Evolutionary conservation across 371 early-diverging fungal species (phyloP), one percentile per base, ranked within the genome.

Genomic region (Actinomucor elegans): DNA sequence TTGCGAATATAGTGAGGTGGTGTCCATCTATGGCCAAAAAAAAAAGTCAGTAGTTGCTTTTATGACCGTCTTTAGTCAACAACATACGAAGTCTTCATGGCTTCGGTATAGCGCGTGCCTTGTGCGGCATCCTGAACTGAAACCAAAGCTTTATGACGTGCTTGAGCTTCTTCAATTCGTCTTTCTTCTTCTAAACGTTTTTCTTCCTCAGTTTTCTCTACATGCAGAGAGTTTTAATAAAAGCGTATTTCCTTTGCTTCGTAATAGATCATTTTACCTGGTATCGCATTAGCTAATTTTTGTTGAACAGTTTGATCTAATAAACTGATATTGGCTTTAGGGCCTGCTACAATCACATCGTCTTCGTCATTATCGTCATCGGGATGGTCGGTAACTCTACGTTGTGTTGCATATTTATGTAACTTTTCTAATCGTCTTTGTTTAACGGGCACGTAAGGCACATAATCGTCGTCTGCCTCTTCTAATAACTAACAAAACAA

Each of bases 81-180:
- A 36, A 51, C 54, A 46, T 71, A 84, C 81, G 83, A 85, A 4
- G 94, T 87, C 44, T 76, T 83, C 80, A 97, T 86, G 7, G 96
- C 80, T 38, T 94, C 90, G 9, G 82, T 90, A 65, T 97, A 97
- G 6, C 76, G 75, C 12, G 92, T 88, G 33, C 93, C 95, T 48
- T 88, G 73, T 1, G 96, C 96, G 32, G 94, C 79, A 67, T 96
- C 96, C 49, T 83, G 81, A 20, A 85, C 94, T 12, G 94, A 93
- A 3, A 89, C 86, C 34, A 96, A 69, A 33, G 87, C 85, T 53
- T 92, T 94, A 55, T 87, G 78, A 36, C 83, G 79, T 6, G 90
- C 76, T 37, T 94, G 89, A 0, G 93, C 94, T 54, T 87, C 85
- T 60, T 94, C 80, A 52, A 97, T 86, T 51, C 84, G 81, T 52